These are phyloP conservation scores for Antarctomyces pellizariae DNA, from an alignment of 495 filamentous ascomycete genomes.

Conservation along the genomic window DNA sequence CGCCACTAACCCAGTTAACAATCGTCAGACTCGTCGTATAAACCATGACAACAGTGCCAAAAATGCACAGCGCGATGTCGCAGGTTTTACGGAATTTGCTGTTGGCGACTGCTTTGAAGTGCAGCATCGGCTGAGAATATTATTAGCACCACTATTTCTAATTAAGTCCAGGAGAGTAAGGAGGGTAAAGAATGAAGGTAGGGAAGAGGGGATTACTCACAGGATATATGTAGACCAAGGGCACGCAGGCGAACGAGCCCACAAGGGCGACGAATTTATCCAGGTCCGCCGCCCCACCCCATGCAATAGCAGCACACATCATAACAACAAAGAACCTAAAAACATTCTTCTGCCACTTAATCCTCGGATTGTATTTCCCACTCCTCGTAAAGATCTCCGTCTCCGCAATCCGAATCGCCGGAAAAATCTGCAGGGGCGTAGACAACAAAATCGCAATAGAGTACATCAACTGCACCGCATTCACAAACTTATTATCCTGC, in stretches of 20 bases:
- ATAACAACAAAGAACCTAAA: conserved; percentile 85
- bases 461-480: conserved; percentile 87
- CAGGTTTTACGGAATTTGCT: conserved; percentile 34
- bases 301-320: conserved; percentile 65
- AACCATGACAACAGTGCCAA: conserved; percentile 65
- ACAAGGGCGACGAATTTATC: conserved; percentile 95
- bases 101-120: conserved; percentile 55
- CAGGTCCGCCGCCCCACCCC: conserved; percentile 76
- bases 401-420: conserved; percentile 65
- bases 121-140: conserved; percentile 50
- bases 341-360: conserved; percentile 97
- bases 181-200: not conserved
- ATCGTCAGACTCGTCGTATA: conserved; percentile 78
- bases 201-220: conserved; percentile 21
- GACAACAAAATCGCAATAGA: conserved; percentile 81
- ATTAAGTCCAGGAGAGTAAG: not conserved
- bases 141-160: no score
- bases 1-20: conserved; percentile 44
- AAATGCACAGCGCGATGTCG: conserved; percentile 52
- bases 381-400: conserved; percentile 44
- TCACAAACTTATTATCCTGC: conserved; percentile 89
- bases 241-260: conserved; percentile 93
- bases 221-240: conserved; percentile 92
- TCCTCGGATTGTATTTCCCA: conserved; percentile 83
- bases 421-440: conserved; percentile 89